Evolutionary conservation across 164 flowering plant species (phyloP).

Genomic region (Nymphaea colorata): DNA sequence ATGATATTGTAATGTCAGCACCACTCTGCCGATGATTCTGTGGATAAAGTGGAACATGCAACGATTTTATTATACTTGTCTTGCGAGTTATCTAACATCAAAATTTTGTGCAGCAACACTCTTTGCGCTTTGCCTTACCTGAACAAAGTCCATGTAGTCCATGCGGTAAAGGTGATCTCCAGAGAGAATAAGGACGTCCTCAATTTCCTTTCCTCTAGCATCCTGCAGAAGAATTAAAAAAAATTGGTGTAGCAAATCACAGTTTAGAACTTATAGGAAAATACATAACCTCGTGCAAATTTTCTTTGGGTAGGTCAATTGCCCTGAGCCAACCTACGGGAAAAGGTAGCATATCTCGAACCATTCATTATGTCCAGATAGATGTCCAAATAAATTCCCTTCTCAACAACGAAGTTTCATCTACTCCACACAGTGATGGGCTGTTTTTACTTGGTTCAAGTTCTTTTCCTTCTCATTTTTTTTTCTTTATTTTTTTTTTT

Average conservation of each 20-base stretch:
- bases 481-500: too few species aligned
- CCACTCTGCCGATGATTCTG: constrained; percentile 84
- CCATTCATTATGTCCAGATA: too few species aligned
- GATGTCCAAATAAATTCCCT: too few species aligned
- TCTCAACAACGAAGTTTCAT: too few species aligned
- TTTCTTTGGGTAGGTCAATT: background rate
- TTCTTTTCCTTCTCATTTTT: too few species aligned
- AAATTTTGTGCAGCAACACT: background rate
- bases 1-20: constrained; percentile 82
- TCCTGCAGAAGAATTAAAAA: constrained; percentile 28
- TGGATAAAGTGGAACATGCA: constrained; percentile 5
- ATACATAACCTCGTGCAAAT: background rate
- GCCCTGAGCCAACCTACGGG: too few species aligned
- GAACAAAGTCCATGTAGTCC: constrained; percentile 94
- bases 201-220: constrained; percentile 68
- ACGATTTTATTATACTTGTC: background rate
- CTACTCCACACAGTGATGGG: too few species aligned
- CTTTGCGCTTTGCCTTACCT: constrained; percentile 25
- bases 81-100: background rate
- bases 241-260: too few species aligned
- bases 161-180: constrained; percentile 94
- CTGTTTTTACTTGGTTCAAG: too few species aligned
- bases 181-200: constrained; percentile 84
- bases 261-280: background rate
- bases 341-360: too few species aligned